Base-by-base conservation (phyloP, 352 stramenopile genomes). In the Globisporangium cylindrosporum region DNA sequence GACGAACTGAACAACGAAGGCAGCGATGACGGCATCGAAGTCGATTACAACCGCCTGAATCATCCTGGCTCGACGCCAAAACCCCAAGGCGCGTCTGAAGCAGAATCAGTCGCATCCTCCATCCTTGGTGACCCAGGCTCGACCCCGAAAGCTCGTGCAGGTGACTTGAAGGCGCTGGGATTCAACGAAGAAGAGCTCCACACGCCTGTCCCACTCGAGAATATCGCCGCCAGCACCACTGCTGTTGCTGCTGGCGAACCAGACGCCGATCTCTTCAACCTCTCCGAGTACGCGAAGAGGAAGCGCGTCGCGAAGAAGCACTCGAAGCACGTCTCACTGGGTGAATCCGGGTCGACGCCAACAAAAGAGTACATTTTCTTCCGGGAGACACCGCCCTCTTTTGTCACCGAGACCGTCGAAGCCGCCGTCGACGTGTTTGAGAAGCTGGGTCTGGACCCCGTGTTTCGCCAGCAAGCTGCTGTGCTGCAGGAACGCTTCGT, bases 291-390 rank as follows among this genome's bases (percentile, higher is more conserved):
- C 54, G 82, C 84, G n/a, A 64, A 74, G 27, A 72, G 65, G 5
- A 91, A 92, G 71, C 80, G 79, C 12, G 64, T 67, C 3, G 75
- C 71, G 5, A 75, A 69, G 22, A 76, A 73, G n/a, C 70, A 79
- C 48, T 56, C 65, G 20, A 94, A 92, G 66, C 80, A 72, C n/a
- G 84, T 94, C 1, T 73, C 69, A 32, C 69, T 91, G 14, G 87
- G 84, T 15, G 74, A 88, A 48, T 70, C 78, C 14, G 84, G 84
- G 2, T 60, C 68, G 48, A 94, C 82, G 51, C 83, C 83, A 14
- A 92, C 79, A 9, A 93, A 92, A 70, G 83, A 94, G 69, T 93
- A 92, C 66, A 78, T 92, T 43, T 94, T 94, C 70, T 94, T 92
- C 69, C 80, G 85, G 51, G 84, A 93, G 71, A 94, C 85, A 1